Base-by-base conservation (phyloP, 1,284 basidiomycete species). In the Cystobasidium slooffiae region DNA sequence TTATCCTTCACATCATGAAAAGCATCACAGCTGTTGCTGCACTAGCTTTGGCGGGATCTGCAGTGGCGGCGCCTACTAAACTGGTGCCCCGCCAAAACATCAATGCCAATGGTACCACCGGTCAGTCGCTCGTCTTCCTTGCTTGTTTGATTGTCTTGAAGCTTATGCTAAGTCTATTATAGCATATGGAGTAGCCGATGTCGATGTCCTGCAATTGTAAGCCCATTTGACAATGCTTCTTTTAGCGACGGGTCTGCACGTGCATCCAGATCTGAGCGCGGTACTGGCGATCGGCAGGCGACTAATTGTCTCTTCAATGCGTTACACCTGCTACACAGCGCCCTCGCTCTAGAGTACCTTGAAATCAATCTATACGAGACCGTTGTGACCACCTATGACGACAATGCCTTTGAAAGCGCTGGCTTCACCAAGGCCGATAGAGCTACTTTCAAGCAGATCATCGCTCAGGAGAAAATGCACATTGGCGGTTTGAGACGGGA, bases 311-410 rank as follows among this genome's bases (percentile, higher is more conserved):
- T 37, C 37, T 55, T 44, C 39, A 12, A 2, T n/a, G 3, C 7
- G 10, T 37, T n/a, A 62, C 59, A 43, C 68, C 31, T 31, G 31
- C n/a, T 65, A 9, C 4, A 46, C 18, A 61, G 49, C 20, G 69
- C 69, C 41, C 39, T 80, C 70, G 24, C 69, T n/a, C 31, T 72
- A 3, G 69, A 72, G 47, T 56, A 52, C 43, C 62, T 72, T 31
- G 69, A 72, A n/a, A 65, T 72, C 69, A 72, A 58, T 52, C 59
- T 72, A 9, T 72, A 72, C 47, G 69, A 72, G 62, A 53, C 59
- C 24, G 41, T 58, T 22, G 69, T 72, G 7, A 65, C 37, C 7
- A 65, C 69, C 6, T 72, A 47, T 46, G 49, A 51, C 47, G 59
- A 63, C 47, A 37, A 31, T 18, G 69, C 62, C 44, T 72, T 72